phyloP scores from a whole-genome alignment of 1,139 yeast genomes.

The Debaryomyces nepalensis region DNA sequence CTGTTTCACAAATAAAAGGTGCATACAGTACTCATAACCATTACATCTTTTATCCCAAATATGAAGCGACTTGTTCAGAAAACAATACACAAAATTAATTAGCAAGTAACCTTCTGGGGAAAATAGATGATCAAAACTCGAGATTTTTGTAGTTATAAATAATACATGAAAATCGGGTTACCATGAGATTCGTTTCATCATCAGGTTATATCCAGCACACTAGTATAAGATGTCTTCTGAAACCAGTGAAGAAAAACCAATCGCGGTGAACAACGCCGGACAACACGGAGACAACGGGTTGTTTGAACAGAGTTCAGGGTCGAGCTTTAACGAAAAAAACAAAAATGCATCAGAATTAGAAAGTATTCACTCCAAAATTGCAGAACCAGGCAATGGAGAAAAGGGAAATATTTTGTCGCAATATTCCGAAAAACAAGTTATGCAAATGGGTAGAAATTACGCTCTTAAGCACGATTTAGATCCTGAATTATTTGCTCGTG shows the following conservation, averaged over 20 bases:
- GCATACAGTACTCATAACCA: constrained; percentile 8
- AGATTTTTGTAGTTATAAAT: neutral
- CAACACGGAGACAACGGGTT: constrained; percentile 22
- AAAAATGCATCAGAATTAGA: constrained; percentile 30
- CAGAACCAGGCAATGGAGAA: constrained; percentile 33
- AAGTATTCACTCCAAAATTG: constrained; percentile 27
- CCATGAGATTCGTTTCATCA: no score
- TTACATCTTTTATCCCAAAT: constrained; percentile 3
- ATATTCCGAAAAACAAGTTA: constrained; percentile 66
- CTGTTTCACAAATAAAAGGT: neutral
- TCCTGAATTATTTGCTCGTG: constrained; percentile 67
- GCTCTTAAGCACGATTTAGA: constrained; percentile 67
- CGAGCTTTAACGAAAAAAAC: constrained; percentile 25
- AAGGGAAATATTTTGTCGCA: constrained; percentile 64
- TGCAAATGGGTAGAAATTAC: constrained; percentile 72
- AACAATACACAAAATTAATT: constrained; percentile 5
- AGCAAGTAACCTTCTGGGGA: constrained; percentile 7
- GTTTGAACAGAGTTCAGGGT: constrained; percentile 27
- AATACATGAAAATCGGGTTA: neutral
- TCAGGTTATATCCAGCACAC: no score
- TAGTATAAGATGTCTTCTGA: constrained; percentile 3
- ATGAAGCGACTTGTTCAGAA: neutral
- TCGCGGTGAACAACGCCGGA: neutral
- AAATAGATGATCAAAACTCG: constrained; percentile 12
- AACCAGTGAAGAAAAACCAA: neutral